Percentiles rank a stretch among this genome's conserved stretches.
Evolutionary conservation across 2,329 filamentous ascomycete species (phyloP).

Genomic region (Ophiostoma ips): DNA sequence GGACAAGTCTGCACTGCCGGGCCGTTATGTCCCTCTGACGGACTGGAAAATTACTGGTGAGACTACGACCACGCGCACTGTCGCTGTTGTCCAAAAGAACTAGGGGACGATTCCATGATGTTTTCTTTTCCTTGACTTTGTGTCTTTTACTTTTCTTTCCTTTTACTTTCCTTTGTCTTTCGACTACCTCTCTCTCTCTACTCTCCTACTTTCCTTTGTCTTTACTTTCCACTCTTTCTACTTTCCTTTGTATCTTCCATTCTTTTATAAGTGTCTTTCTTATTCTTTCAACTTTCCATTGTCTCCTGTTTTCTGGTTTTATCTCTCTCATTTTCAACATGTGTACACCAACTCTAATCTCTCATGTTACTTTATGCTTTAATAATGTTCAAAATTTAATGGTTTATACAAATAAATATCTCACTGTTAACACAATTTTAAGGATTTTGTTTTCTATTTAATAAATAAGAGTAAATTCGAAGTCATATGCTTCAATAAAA

Average conservation of each 20-base stretch:
- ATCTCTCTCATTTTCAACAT: not conserved
- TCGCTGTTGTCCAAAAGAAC: not conserved
- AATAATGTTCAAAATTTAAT: no score
- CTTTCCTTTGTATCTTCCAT: not conserved
- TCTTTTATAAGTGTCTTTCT: no score
- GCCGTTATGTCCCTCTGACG: conserved; percentile 8
- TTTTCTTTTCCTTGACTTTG: not conserved
- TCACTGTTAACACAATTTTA: no score
- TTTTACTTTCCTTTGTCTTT: not conserved
- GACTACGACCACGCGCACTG: not conserved
- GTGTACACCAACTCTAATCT: no score
- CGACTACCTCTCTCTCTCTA: not conserved
- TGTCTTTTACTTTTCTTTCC: not conserved
- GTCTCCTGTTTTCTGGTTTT: not conserved
- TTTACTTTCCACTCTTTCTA: not conserved
- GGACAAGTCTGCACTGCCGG: conserved; percentile 13
- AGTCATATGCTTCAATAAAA: no score
- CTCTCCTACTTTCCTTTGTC: not conserved
- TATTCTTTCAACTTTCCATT: not conserved
- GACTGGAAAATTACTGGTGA: not conserved
- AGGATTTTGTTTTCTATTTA: no score
- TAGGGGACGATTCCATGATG: no score
- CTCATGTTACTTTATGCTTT: no score
- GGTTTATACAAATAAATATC: no score
- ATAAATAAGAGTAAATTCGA: no score